phyloP scores from a whole-genome alignment of 768 basidiomycete genomes.

The Myochromella boudieri region DNA sequence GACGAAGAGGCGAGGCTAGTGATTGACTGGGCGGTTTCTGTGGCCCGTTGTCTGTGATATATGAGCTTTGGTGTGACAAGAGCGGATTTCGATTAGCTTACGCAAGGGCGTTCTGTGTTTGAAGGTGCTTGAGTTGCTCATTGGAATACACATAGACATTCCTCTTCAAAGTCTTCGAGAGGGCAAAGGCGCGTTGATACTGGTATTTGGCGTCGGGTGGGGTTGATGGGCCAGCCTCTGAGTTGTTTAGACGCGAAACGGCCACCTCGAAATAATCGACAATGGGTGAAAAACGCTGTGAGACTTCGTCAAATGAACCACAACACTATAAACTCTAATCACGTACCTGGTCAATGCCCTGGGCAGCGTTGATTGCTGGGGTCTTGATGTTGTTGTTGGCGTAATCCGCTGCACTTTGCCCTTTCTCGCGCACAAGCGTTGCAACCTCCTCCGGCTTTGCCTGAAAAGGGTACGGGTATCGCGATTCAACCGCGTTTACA shows the following conservation, averaged over 20 bases:
- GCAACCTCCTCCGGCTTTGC: slow-evolving; percentile 72
- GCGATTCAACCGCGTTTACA: slow-evolving; percentile 69
- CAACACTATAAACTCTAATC: slow-evolving; percentile 5
- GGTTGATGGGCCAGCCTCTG: slow-evolving; percentile 45
- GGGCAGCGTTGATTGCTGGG: slow-evolving; percentile 61
- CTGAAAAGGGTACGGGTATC: slow-evolving; percentile 76
- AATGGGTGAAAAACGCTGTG: slow-evolving; percentile 68
- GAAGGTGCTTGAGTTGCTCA: slow-evolving; percentile 71
- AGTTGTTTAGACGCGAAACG: slow-evolving; percentile 45
- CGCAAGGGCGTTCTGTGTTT: slow-evolving; percentile 64
- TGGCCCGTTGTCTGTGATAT: slow-evolving; percentile 59
- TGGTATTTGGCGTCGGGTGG: slow-evolving; percentile 64
- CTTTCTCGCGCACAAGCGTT: slow-evolving; percentile 55
- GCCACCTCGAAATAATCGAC: slow-evolving; percentile 70
- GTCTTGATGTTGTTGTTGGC: slow-evolving; percentile 62
- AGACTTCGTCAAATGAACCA: slow-evolving; percentile 7
- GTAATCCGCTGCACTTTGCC: slow-evolving; percentile 51
- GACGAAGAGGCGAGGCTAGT: slow-evolving; percentile 59
- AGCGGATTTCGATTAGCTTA: slow-evolving; percentile 32
- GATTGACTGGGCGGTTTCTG: slow-evolving; percentile 65
- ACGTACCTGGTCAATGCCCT: slow-evolving; percentile 72
- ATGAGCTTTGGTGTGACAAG: slow-evolving; percentile 8
- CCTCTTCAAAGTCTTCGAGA: slow-evolving; percentile 64
- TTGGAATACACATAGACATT: slow-evolving; percentile 64
- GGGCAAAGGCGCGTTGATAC: slow-evolving; percentile 70